Base-by-base conservation (phyloP, 192 early-diverging fungal genomes). In the Linderina pennispora region DNA sequence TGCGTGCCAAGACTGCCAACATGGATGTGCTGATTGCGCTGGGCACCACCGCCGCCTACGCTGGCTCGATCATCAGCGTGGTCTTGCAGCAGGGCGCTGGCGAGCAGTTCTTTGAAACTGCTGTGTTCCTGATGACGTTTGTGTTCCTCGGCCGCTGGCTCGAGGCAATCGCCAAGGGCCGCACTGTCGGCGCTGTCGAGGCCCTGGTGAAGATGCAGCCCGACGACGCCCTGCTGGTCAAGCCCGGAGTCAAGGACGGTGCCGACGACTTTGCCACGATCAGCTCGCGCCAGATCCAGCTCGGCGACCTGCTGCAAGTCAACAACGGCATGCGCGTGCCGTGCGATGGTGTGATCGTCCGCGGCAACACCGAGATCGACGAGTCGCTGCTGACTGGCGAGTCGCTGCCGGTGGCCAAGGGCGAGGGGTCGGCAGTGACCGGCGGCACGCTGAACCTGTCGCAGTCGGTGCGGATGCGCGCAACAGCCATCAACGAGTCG, bases 341-440 rank as follows among this genome's bases (percentile, higher is more conserved):
- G 80, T 36, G 71, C 58, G 31, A 75, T 79, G 54, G 62, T 76
- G 39, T 60, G 51, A 23, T 61, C 43, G 31, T 53, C 19, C 36
- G 43, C n/a, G 66, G 60, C 4, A 56, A 70, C 25, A 69, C 42
- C n/a, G 57, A 44, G 2, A 81, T 94, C 2, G 93, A 98, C 75
- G 95, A 98, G 61, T 88, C 90, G 16, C 81, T 96, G 66, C 77
- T 98, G 4, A 96, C 95, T 0, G 95, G 95, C 37, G 95, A 98
- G 59, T 85, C 81, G 1, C 65, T 84, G 14, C 79, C 89, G 2
- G 87, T 96, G 16, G 48, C 14, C 45, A 98, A 96, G 56, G 45
- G 50, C 14, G 51, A 48, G 1, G 83, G 82, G 6, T 79, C 81
- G 39, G 40, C 48, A 0, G 86, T 96, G 23, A 91, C 96, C 58